Base-by-base conservation (phyloP, 495 filamentous ascomycete species). In the Daldinia bambusicola region DNA sequence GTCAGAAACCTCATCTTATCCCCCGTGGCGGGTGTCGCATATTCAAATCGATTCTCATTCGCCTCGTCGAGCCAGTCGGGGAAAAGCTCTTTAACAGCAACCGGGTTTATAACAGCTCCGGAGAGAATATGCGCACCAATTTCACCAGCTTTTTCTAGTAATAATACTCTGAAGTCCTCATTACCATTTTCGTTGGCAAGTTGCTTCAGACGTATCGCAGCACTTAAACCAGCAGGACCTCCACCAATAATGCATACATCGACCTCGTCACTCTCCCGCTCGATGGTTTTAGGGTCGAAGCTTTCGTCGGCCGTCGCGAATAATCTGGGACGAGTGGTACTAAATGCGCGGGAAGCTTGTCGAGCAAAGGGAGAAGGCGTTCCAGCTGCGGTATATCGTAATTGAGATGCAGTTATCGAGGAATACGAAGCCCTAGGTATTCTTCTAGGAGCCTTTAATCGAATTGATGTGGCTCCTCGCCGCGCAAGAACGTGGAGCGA, bases 231-330 rank as follows among this genome's bases (percentile, higher is more conserved):
- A 57, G 95, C 92, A 52, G 95, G 95, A 34, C 95, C 90, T 90
- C 95, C 95, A 74, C 95, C 95, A 40, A 99, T 88, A 78, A 99
- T 98, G 76, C 93, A 97, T 9, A 98, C 95, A 81, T 98, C 95
- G 20, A 98, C 95, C 78, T 97, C 81, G 72, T 98, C 95, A 58
- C 87, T 91, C 80, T 98, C 95, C 63, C 95, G 89, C 53, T 97
- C 93, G 58, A 92, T 80, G 66, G 86, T 83, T 37, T 83, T 83
- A 7, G 91, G 91, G 76, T 97, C 92, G 67, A 94, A 93, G 51
- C 83, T 74, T 9, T 90, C 89, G 63, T 91, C 84, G 70, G 34
- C 62, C 52, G 60, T 74, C 20, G 75, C 73, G 31, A 71, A 26
- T 14, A 8, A 41, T 38, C 62, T 72, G 13, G 67, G 59, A 43